A percentile compares a stretch with the other conserved stretches of the same genome.
These are phyloP conservation scores for Pyropia haitanensis DNA, from an alignment of 23 red algal species.

Conservation along the genomic window DNA sequence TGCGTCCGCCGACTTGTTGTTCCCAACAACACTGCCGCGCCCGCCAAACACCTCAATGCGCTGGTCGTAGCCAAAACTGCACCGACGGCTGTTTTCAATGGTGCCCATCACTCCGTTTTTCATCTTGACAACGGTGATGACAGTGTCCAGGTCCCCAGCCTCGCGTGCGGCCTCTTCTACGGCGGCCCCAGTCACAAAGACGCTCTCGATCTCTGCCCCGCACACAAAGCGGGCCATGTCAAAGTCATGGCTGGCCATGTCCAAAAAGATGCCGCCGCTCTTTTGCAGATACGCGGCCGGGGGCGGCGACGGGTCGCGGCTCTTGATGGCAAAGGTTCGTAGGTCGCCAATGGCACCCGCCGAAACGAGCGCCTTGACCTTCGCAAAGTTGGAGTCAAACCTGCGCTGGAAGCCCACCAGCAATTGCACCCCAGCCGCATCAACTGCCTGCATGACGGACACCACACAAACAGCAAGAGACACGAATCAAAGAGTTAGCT, in stretches of 20 bases:
- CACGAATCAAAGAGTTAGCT: neutral
- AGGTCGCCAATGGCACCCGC: slow-evolving; percentile 72
- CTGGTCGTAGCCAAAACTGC: slow-evolving; percentile 89
- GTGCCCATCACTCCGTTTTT: slow-evolving; percentile 81
- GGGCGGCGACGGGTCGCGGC: slow-evolving; percentile 87
- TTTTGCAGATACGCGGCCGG: slow-evolving; percentile 84
- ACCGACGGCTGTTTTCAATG: slow-evolving; percentile 74
- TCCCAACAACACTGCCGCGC: slow-evolving; percentile 52
- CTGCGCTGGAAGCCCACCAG: slow-evolving; percentile 91
- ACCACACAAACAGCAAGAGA: neutral
- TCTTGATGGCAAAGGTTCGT: slow-evolving; percentile 68
- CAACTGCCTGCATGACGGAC: slow-evolving; percentile 17
- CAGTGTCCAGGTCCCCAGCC: slow-evolving; percentile 72
- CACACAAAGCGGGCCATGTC: slow-evolving; percentile 81
- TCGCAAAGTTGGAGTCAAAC: slow-evolving; percentile 83
- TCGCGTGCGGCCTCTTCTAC: slow-evolving; percentile 60
- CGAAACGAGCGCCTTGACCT: slow-evolving; percentile 38
- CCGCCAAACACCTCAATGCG: slow-evolving; percentile 94
- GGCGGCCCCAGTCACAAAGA: slow-evolving; percentile 57
- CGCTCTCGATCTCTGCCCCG: slow-evolving; percentile 71
- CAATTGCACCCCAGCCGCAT: slow-evolving; percentile 60
- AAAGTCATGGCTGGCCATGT: slow-evolving; percentile 97
- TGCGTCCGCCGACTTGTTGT: slow-evolving; percentile 47
- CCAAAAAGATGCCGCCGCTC: slow-evolving; percentile 74
- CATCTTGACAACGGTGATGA: slow-evolving; percentile 73